A percentile compares a stretch with the other conserved stretches of the same genome.
Evolutionary conservation across 352 stramenopile genomes (phyloP).

Genomic region (Nothophytophthora sp.): DNA sequence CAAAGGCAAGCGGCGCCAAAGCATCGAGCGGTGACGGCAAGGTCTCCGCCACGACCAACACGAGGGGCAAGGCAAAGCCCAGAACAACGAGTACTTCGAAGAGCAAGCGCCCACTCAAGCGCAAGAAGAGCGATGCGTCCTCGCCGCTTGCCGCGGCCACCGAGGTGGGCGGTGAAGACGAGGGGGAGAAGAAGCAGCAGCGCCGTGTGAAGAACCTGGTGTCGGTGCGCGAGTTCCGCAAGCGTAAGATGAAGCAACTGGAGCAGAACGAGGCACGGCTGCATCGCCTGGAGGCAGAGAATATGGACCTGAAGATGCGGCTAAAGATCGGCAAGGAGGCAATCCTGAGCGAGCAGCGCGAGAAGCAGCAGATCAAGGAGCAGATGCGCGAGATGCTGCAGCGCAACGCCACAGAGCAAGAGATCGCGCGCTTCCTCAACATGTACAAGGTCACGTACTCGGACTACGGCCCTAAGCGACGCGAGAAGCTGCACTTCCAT

Average conservation of each 20-base stretch:
- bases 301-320: constrained; percentile 80
- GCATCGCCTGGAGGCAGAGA: constrained; percentile 67
- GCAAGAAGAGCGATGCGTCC: constrained; percentile 21
- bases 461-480: constrained; percentile 74
- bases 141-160: constrained; percentile 10
- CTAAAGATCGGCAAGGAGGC: constrained; percentile 84
- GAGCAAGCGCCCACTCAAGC: constrained; percentile 25
- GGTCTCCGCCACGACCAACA: not conserved
- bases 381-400: constrained; percentile 80
- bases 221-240: constrained; percentile 76
- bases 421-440: constrained; percentile 78
- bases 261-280: constrained; percentile 70
- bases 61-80: constrained; percentile 12
- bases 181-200: constrained; percentile 56
- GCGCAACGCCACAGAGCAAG: constrained; percentile 63
- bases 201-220: constrained; percentile 75
- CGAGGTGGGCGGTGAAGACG: constrained; percentile 26
- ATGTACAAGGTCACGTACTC: constrained; percentile 87
- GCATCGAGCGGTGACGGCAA: constrained; percentile 5
- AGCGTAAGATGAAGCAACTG: constrained; percentile 75
- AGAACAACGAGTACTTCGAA: not conserved
- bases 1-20: not conserved
- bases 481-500: constrained; percentile 77
- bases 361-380: constrained; percentile 82
- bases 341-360: constrained; percentile 65